A percentile compares a stretch with the other conserved stretches of the same genome.
Conservation (phyloP, 1,284 basidiomycete genomes). For the Microbotryum intermedium region DNA sequence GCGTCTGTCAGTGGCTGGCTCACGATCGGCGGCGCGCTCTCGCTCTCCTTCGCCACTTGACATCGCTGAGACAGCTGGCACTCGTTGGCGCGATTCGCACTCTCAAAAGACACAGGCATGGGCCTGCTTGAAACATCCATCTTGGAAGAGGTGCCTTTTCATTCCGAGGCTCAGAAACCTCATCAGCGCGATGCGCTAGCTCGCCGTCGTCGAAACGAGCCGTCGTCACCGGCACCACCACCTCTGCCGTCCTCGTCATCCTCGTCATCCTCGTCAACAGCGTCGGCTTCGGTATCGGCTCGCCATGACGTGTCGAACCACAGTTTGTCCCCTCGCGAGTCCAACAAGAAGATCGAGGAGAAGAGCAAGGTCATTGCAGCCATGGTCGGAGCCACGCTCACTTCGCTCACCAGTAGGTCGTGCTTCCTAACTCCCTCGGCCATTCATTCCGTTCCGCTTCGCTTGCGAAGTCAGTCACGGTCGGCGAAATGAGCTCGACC, state of each 20-base stretch:
- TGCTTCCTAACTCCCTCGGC: too few species aligned
- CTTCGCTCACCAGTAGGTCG: slow-evolving; percentile 31
- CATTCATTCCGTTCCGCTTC: too few species aligned
- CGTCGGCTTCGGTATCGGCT: not conserved
- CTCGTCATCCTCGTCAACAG: not conserved
- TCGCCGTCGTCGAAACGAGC: not conserved
- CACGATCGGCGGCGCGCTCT: not conserved
- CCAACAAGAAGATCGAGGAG: slow-evolving; percentile 4
- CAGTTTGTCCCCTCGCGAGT: not conserved
- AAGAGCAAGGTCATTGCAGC: slow-evolving; percentile 32
- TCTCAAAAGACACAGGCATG: slow-evolving; percentile 2
- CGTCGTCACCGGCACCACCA: not conserved
- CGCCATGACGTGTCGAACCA: not conserved
- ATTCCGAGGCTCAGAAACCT: too few species aligned
- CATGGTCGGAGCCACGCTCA: slow-evolving; percentile 28
- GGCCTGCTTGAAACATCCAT: slow-evolving; percentile 18
- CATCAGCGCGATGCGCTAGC: too few species aligned
- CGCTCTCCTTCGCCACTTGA: not conserved
- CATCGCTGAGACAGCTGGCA: too few species aligned
- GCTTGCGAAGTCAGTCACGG: not conserved
- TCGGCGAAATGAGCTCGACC: not conserved
- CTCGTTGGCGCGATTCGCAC: too few species aligned
- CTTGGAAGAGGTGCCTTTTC: slow-evolving; percentile 6
- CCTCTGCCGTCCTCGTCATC: not conserved
- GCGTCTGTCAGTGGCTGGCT: too few species aligned